These are phyloP conservation scores for Mrakia blollopis DNA, from an alignment of 768 basidiomycete genomes.

Conservation along the genomic window DNA sequence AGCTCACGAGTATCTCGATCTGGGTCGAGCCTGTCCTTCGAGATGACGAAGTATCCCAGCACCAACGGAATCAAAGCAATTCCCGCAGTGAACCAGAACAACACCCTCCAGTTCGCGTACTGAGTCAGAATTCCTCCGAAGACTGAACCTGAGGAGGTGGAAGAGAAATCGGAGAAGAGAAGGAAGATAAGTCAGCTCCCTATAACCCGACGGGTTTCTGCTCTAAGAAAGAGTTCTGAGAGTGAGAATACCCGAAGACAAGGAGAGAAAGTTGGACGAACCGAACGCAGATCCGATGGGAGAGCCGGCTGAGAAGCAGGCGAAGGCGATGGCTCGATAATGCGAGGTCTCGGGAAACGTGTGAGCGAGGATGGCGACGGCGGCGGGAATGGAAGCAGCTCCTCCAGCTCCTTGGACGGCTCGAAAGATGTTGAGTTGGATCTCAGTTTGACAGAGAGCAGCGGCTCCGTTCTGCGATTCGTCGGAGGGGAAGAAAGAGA, in stretches of 20 bases:
- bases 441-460: constrained; percentile 54
- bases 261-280: constrained; percentile 37
- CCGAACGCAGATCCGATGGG: constrained; percentile 75
- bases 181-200: too few relatives aligned
- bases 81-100: constrained; percentile 59
- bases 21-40: constrained; percentile 50
- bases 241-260: too few relatives aligned
- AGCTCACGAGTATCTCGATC: constrained; percentile 15
- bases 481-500: neutral
- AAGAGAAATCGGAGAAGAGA: too few relatives aligned
- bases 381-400: constrained; percentile 36
- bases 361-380: constrained; percentile 72
- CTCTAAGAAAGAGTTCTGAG: too few relatives aligned
- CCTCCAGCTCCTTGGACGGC: constrained; percentile 53
- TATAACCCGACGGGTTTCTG: too few relatives aligned
- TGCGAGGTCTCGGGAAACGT: constrained; percentile 59
- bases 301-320: constrained; percentile 77
- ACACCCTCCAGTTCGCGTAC: constrained; percentile 41
- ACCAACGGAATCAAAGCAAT: constrained; percentile 54
- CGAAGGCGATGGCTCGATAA: constrained; percentile 65
- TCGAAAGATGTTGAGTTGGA: constrained; percentile 64
- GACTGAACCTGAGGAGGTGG: constrained; percentile 35
- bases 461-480: constrained; percentile 21
- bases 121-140: constrained; percentile 71
- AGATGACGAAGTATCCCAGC: constrained; percentile 58